Evolutionary conservation across 371 early-diverging fungal species (phyloP).

Genomic region (Syncephalis plumigaleata): DNA sequence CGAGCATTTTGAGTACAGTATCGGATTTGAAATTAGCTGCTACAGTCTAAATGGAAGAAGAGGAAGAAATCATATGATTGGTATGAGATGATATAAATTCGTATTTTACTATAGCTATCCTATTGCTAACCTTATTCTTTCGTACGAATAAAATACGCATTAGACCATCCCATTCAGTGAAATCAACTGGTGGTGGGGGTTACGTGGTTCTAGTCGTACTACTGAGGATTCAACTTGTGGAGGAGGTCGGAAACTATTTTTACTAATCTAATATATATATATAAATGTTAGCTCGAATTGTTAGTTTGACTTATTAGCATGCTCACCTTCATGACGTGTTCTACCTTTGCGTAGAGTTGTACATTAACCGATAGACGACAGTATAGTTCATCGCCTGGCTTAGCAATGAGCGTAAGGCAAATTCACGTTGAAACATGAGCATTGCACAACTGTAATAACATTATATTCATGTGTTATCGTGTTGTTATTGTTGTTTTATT

Average conservation of each 20-base stretch:
- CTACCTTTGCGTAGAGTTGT: conserved; percentile 92
- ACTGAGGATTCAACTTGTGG: conserved; percentile 98
- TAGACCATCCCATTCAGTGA: conserved; percentile 96
- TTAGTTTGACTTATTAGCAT: background rate
- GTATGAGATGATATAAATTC: conserved; percentile 5
- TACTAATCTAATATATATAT: conserved; percentile 36
- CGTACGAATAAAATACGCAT: conserved; percentile 88
- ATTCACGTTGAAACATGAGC: conserved; percentile 99
- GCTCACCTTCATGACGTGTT: conserved; percentile 85
- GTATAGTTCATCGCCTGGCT: conserved; percentile 87
- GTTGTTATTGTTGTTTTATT: background rate
- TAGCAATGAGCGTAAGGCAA: conserved; percentile 96
- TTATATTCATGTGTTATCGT: background rate
- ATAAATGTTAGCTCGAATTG: conserved; percentile 2
- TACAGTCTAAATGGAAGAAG: conserved; percentile 29
- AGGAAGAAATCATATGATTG: background rate
- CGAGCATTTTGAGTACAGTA: conserved; percentile 69
- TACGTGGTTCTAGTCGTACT: conserved; percentile 86
- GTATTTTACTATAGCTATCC: too few species aligned
- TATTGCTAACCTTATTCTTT: conserved; percentile 96
- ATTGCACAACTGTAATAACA: conserved; percentile 50
- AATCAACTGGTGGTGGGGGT: conserved; percentile 91
- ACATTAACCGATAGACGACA: conserved; percentile 94
- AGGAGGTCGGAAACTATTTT: conserved; percentile 98
- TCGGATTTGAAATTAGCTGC: conserved; percentile 82